Conservation (phyloP, 2,329 filamentous ascomycete species). For the Ceratocystis huliohia region DNA sequence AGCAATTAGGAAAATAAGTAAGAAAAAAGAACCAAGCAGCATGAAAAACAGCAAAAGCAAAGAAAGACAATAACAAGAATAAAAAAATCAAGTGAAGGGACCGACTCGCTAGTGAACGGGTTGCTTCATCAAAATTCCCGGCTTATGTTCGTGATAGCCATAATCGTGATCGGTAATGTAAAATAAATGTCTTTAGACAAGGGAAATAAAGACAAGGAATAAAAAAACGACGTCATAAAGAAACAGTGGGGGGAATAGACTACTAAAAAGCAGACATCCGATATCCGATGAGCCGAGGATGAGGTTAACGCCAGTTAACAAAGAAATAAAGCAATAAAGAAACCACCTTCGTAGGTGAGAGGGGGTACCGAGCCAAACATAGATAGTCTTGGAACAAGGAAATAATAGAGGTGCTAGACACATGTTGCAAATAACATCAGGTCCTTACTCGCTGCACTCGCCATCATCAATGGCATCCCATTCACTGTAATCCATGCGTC, state of each 20-base stretch:
- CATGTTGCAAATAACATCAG: not conserved
- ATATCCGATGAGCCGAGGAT: not conserved
- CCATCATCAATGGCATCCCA: constrained; percentile 20
- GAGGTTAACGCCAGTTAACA: not conserved
- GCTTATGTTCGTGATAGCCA: not conserved
- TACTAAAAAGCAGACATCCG: constrained; percentile 1
- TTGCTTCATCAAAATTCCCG: not conserved
- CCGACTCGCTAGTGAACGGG: not conserved
- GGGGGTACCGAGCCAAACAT: not conserved
- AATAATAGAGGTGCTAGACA: no score
- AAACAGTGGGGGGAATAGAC: not conserved
- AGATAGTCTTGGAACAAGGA: no score
- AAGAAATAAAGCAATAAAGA: not conserved
- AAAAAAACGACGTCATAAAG: not conserved
- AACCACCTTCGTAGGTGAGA: not conserved
- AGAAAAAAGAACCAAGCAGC: constrained; percentile 8
- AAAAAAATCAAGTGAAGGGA: constrained; percentile 8
- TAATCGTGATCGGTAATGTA: not conserved
- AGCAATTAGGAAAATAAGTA: constrained; percentile 2
- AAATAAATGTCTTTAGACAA: not conserved
- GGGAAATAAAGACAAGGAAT: not conserved
- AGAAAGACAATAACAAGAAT: constrained; percentile 21
- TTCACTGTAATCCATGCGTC: constrained; percentile 14
- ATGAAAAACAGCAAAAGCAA: constrained; percentile 18
- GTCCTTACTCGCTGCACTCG: constrained; percentile 18